Conservation (phyloP, 768 basidiomycete species). For the Scleroderma citrinum region DNA sequence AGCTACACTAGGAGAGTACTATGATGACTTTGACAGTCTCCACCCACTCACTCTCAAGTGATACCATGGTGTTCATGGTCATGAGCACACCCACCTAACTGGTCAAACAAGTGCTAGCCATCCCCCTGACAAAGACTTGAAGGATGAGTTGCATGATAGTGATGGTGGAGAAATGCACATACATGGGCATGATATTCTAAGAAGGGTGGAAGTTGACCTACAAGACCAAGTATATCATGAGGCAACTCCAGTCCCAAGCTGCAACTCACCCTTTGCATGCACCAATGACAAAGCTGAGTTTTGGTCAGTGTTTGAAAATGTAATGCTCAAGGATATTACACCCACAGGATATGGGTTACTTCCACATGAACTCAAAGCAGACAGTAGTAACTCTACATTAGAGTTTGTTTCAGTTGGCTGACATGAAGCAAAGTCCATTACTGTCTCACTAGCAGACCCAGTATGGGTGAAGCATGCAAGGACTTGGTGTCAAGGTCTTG, state of each 20-base stretch:
- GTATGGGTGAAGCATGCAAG: slow-evolving; percentile 12
- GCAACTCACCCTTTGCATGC: slow-evolving; percentile 6
- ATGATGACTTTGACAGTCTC: slow-evolving; percentile 9
- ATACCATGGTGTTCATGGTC: slow-evolving; percentile 10
- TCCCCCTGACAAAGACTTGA: slow-evolving; percentile 3
- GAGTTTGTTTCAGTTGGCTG: neutral
- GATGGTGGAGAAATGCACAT: slow-evolving; percentile 1
- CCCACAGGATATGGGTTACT: slow-evolving; percentile 10
- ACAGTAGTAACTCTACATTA: neutral
- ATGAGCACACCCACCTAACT: neutral
- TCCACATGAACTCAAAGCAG: slow-evolving; percentile 5
- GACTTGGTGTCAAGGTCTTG: slow-evolving; percentile 11
- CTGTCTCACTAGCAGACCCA: slow-evolving; percentile 6
- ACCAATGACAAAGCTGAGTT: neutral
- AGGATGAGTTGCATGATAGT: slow-evolving; percentile 2
- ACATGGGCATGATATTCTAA: neutral
- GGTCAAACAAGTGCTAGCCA: slow-evolving; percentile 10
- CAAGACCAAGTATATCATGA: neutral
- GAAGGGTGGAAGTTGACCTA: neutral
- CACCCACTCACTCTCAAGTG: slow-evolving; percentile 13
- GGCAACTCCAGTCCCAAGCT: neutral
- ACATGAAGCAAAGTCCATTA: slow-evolving; percentile 2
- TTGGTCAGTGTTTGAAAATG: neutral
- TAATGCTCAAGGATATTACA: neutral
- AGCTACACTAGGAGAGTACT: slow-evolving; percentile 2